Evolutionary conservation across 768 basidiomycete genomes (phyloP), one percentile per base, ranked within the genome.

Genomic region (Rhodotorula kratochvilovae): DNA sequence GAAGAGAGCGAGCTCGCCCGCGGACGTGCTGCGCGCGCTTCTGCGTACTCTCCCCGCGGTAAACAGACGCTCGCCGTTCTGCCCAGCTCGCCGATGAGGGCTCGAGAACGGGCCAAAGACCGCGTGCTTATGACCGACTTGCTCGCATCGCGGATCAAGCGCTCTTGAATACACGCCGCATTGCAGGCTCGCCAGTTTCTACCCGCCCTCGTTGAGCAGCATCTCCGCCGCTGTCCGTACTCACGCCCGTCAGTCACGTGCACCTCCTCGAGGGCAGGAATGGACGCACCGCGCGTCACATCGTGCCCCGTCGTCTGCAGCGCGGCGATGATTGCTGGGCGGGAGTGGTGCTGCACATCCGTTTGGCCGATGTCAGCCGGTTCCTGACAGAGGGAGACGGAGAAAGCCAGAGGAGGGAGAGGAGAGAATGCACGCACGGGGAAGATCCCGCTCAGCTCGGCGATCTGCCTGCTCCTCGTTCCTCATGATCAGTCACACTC

Each of bases 381-480:
- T n/a, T n/a, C n/a, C n/a, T n/a, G n/a, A n/a, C n/a, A n/a, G 43
- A 43, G 43, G 43, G 43, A 43, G 43, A 3, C 3, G 36, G 36
- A 27, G 42, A 39, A 27, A 51, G 5, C n/a, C 36, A 36, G 23
- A 31, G 29, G n/a, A 1, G 19, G 29, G 55, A n/a, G 25, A n/a
- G 21, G 33, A 17, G 33, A 21, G 45, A 48, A 3, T 12, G 36
- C 21, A 19, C 64, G 39, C 2, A 71, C 70, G 0, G 70, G 70
- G 31, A 71, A 71, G 36, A 71, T 67, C 12, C n/a, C 42, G 5
- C 35, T 51, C 48, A 71, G 31, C 39, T 71, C 70, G 35, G 46
- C 42, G n/a, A 71, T 67, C 39, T 67, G 65, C 35, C 70, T 71
- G 45, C 33, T 29, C 7, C 8, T 13, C 39, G 39, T 25, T 33